A percentile compares a stretch with the other conserved stretches of the same genome.
Evolutionary conservation across 1,284 basidiomycete species (phyloP).

Genomic region (Neonothopanus nambi): DNA sequence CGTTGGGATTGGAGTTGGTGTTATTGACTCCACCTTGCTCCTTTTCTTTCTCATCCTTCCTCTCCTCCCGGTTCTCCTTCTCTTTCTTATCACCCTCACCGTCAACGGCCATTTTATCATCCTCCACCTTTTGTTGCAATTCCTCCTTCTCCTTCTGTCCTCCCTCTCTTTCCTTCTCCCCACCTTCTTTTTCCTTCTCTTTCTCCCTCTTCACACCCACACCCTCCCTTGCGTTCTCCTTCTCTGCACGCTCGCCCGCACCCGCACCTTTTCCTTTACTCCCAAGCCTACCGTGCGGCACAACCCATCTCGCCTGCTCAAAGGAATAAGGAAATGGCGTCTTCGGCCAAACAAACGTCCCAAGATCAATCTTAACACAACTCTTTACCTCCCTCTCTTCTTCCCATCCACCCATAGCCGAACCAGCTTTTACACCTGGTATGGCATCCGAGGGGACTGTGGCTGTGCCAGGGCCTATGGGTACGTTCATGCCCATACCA

Average conservation of each 20-base stretch:
- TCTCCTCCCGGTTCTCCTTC: constrained; percentile 12
- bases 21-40: constrained; percentile 7
- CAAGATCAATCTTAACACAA: constrained; percentile 49
- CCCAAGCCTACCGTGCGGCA: constrained; percentile 10
- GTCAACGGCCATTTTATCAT: neutral
- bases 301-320: constrained; percentile 25
- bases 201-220: constrained; percentile 13
- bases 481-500: neutral
- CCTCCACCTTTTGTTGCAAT: constrained; percentile 14
- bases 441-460: no score
- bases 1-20: neutral
- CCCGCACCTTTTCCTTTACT: neutral
- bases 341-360: constrained; percentile 61
- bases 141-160: constrained; percentile 14
- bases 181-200: constrained; percentile 18
- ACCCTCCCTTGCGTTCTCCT: constrained; percentile 25
- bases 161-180: constrained; percentile 7
- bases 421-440: no score
- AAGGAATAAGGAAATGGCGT: constrained; percentile 56
- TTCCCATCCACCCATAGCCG: no score
- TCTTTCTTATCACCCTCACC: neutral
- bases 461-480: no score
- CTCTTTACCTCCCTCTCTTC: constrained; percentile 31
- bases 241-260: no score
- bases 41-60: neutral